Evolutionary conservation across 352 stramenopile genomes (phyloP), one percentile per base, ranked within the genome.

Genomic region (Pythium oligandrum): DNA sequence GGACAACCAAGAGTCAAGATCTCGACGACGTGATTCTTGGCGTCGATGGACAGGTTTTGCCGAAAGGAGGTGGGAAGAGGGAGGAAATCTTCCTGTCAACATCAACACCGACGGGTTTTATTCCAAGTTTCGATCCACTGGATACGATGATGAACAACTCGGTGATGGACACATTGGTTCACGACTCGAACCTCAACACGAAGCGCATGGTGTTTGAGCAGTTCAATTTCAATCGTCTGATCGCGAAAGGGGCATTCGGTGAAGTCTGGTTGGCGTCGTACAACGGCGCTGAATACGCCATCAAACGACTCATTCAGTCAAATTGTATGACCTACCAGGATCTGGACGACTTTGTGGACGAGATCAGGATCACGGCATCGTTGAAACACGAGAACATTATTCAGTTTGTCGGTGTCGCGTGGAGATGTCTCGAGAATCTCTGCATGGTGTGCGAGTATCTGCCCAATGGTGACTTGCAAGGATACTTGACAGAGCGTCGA

Each of bases 391-490:
- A 62, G 3, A 72, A 83, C 49, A 57, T 86, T 7, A 61, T 83
- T 6, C 38, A 53, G 6, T 82, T 82, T 42, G 65, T 83, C 30
- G 75, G 72, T 3, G 71, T 83, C 12, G 55, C 64, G 1, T 86
- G 73, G 70, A 78, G 50, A 33, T 74, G 59, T 30, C 63, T 83
- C 11, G 63, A 77, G 51, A 76, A 70, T 34, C 46, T 85, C 42
- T 72, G 66, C 4, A 70, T 84, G 61, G 67, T 84, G 38, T 62
- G 69, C 44, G 76, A 87, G 63, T 84, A 79, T 49, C 63, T 84
- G 33, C 49, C 62, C 30, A 57, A 60, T 40, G 76, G 73, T n/a
- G 73, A 84, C 39, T 44, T 85, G 10, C 70, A 78, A 39, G 54
- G 59, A 1, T 81, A 73, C 50, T 37, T 83, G 10, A 57, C 64